Conservation (phyloP, 1,284 basidiomycete species). For the Tausonia pullulans region DNA sequence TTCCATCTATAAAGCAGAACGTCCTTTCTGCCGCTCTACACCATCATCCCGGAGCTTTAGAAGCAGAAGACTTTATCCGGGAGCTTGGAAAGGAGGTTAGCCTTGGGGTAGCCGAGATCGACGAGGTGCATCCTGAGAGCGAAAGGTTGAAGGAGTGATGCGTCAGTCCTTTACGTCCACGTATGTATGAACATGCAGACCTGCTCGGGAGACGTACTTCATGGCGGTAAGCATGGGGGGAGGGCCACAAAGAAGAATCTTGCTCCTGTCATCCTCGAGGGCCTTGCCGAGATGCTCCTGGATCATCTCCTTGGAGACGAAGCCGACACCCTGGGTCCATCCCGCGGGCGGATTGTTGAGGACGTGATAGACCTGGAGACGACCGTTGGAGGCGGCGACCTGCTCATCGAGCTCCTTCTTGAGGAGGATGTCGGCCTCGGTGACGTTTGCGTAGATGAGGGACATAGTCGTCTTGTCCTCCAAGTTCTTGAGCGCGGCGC, state of each 20-base stretch:
- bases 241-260: constrained; percentile 81
- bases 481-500: constrained; percentile 75
- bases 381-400: constrained; percentile 34
- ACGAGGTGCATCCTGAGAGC: constrained; percentile 66
- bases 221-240: constrained; percentile 95
- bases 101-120: constrained; percentile 73
- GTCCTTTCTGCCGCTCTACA: too few relatives aligned
- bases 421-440: constrained; percentile 75
- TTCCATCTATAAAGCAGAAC: too few relatives aligned
- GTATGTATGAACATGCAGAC: too few relatives aligned
- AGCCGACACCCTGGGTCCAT: constrained; percentile 84
- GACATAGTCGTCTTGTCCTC: constrained; percentile 66
- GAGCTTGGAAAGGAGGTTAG: constrained; percentile 84
- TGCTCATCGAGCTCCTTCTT: constrained; percentile 48
- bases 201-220: constrained; percentile 53
- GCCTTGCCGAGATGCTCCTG: constrained; percentile 51
- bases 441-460: constrained; percentile 94
- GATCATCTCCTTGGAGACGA: constrained; percentile 90
- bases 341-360: constrained; percentile 80
- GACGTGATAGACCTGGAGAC: constrained; percentile 79
- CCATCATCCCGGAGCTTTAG: neutral
- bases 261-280: constrained; percentile 45
- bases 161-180: too few relatives aligned
- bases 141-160: neutral
- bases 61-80: constrained; percentile 58